Evolutionary conservation across 176 grass and related monocot species (phyloP).

Genomic region (Eragrostis curvula): DNA sequence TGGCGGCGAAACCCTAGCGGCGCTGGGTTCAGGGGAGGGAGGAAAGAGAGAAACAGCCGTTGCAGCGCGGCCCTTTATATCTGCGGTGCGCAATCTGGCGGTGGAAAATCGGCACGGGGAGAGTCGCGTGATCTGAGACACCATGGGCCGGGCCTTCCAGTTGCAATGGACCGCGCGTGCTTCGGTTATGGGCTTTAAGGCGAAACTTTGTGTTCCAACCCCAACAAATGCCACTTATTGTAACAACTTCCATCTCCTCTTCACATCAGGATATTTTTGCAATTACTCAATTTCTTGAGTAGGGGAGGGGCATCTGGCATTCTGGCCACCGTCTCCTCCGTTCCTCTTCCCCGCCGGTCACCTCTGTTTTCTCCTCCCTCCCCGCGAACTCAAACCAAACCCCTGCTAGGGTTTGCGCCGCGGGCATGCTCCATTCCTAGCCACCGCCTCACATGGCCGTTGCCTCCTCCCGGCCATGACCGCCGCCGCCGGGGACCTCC

Average conservation of each 20-base stretch:
- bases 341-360: not conserved
- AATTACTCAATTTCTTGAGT: not conserved
- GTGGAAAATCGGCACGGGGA: not conserved
- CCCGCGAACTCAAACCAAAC: conserved; percentile 6
- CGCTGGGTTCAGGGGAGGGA: not conserved
- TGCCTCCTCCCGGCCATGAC: conserved; percentile 21
- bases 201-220: not conserved
- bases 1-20: conserved; percentile 39
- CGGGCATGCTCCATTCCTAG: conserved; percentile 34
- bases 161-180: not conserved
- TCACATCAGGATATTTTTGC: not conserved
- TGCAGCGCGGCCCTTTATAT: not conserved
- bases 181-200: not conserved
- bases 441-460: conserved; percentile 33
- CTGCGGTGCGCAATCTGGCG: not conserved
- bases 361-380: not conserved
- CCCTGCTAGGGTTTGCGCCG: conserved; percentile 43
- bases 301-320: not conserved
- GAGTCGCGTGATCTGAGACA: not conserved
- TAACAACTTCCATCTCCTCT: not conserved
- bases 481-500: not conserved
- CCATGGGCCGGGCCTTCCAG: not conserved
- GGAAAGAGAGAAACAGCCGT: not conserved
- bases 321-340: not conserved
- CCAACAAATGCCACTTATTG: not conserved